phyloP scores from a whole-genome alignment of 768 basidiomycete genomes.

The Tephrocybe sp. region DNA sequence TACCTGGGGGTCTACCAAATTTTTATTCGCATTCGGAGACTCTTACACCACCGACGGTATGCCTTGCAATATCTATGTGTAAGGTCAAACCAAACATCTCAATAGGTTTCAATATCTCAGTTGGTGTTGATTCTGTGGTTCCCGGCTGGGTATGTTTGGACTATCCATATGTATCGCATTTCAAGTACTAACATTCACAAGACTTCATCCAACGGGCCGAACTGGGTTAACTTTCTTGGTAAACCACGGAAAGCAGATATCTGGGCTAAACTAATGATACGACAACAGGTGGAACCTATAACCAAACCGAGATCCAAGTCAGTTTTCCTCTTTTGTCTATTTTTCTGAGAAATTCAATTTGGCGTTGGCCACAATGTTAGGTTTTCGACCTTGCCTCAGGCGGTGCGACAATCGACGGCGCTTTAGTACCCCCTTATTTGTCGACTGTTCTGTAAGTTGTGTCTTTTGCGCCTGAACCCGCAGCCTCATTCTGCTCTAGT shows the following conservation, averaged over 20 bases:
- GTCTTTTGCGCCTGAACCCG: not conserved
- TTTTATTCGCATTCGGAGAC: slow-evolving; percentile 62
- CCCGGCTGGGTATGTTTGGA: slow-evolving; percentile 46
- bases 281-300: slow-evolving; percentile 46
- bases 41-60: slow-evolving; percentile 55
- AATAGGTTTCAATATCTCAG: slow-evolving; percentile 57
- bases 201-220: slow-evolving; percentile 63
- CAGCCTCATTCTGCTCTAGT: slow-evolving; percentile 15
- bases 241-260: slow-evolving; percentile 12
- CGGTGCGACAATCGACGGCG: slow-evolving; percentile 58
- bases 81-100: not conserved
- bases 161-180: not conserved
- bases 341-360: not conserved
- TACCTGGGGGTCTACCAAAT: slow-evolving; percentile 54
- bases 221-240: slow-evolving; percentile 61
- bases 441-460: slow-evolving; percentile 42
- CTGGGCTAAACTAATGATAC: too few relatives aligned
- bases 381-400: slow-evolving; percentile 55
- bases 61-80: not conserved
- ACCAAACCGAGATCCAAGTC: slow-evolving; percentile 53
- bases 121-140: slow-evolving; percentile 49
- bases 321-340: not conserved
- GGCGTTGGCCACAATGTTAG: slow-evolving; percentile 16
- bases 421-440: slow-evolving; percentile 48
- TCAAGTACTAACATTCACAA: slow-evolving; percentile 17